Evolutionary conservation across 2,329 filamentous ascomycete species (phyloP), one percentile per base, ranked within the genome.

Genomic region (Trichoderma sp.): DNA sequence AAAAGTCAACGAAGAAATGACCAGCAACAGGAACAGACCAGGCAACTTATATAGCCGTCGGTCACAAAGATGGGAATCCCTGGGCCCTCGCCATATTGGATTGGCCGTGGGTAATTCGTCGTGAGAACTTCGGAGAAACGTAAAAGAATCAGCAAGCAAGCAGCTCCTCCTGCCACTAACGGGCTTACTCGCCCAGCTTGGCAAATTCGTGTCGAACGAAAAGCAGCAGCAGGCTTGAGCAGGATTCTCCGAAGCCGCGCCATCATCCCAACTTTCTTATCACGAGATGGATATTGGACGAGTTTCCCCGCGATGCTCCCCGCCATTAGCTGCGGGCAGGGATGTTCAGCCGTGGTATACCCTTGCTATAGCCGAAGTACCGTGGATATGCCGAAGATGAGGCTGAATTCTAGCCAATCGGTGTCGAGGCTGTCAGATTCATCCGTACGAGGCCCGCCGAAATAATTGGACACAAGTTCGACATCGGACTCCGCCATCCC

Each of bases 261-360:
- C 60, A 64, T 56, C 71, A 29, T 18, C n/a, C 14, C 53, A 29
- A 29, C 38, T 33, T 33, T 31, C 50, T 24, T 12, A 73, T 73
- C 71, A 73, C 71, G 71, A 73, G 71, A 41, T 65, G 29, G 9
- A 35, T 35, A 27, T 56, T 56, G 59, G 62, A 64, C 56, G 59
- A 73, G 71, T 65, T 65, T 73, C 71, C 71, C 71, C 71, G 71
- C 71, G 31, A 73, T 65, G 38, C n/a, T 65, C 71, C 71, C 71
- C 71, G 41, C 71, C 41, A 73, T 56, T 50, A 29, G 60, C 14
- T 29, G 6, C 31, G 6, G 14, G 11, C 29, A 24, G 27, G 59
- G 27, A n/a, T 29, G 7, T 53, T 56, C 24, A 65, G 29, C 71
- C 71, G 71, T 18, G 27, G 2, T 65, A 65, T 65, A 38, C 11